phyloP scores from a whole-genome alignment of 768 basidiomycete genomes.

The Fistulinella prunicolor region DNA sequence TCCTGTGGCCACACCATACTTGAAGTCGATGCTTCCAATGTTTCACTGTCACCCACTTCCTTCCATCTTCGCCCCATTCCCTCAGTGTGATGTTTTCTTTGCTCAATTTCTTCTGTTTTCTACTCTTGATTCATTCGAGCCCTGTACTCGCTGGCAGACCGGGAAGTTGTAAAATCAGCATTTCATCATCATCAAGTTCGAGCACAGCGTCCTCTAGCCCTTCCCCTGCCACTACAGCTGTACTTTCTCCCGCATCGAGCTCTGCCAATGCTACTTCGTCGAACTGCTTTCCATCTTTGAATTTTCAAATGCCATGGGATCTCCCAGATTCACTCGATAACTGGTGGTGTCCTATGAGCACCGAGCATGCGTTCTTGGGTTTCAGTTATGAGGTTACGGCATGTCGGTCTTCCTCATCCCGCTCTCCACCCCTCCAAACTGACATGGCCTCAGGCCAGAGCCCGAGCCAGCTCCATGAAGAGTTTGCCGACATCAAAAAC shows the following conservation, averaged over 20 bases:
- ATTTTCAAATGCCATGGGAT: constrained; percentile 53
- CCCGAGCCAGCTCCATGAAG: constrained; percentile 42
- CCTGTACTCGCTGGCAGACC: too few relatives aligned
- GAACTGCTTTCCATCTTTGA: constrained; percentile 38
- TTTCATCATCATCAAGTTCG: background rate
- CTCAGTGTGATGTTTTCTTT: too few relatives aligned
- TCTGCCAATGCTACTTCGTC: background rate
- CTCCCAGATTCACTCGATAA: constrained; percentile 43
- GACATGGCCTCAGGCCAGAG: constrained; percentile 52
- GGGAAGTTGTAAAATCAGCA: background rate
- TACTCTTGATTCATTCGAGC: background rate
- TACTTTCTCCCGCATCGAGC: too few relatives aligned
- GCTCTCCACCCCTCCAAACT: background rate
- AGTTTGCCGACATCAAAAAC: constrained; percentile 59
- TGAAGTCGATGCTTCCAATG: too few relatives aligned
- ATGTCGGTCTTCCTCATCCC: constrained; percentile 39
- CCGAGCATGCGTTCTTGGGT: constrained; percentile 74
- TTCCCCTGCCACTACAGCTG: background rate
- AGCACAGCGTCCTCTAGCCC: background rate
- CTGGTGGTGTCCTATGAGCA: constrained; percentile 64
- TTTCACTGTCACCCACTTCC: too few relatives aligned
- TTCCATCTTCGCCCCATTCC: too few relatives aligned
- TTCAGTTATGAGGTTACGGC: constrained; percentile 73
- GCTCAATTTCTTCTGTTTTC: too few relatives aligned
- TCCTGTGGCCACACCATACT: too few relatives aligned